Evolutionary conservation across 805 yeast genomes (phyloP), one percentile per base, ranked within the genome.

Genomic region (Yarrowia keelungensis): DNA sequence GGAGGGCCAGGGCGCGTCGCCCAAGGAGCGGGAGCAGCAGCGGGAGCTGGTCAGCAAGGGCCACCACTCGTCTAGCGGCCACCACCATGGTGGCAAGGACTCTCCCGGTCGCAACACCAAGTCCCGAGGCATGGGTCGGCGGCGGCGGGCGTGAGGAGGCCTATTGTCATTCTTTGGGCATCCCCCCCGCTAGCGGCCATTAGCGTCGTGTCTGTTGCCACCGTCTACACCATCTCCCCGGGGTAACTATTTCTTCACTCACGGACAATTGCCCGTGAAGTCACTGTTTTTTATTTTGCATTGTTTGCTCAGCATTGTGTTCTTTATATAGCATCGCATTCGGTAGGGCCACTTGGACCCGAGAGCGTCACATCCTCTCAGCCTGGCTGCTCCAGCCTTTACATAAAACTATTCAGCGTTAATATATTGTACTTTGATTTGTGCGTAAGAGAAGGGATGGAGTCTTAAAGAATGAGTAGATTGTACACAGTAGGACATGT

Each of bases 81-180:
- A 49, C 26, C 47, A 45, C 14, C 35, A 26, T 5, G 32, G 32
- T 5, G 39, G 35, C 51, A 59, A 32, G 42, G 51, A 59, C 35
- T 59, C 65, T 14, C 41, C 50, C 14, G 50, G 39, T 8, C 50
- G 64, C 11, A n/a, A 58, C 65, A 43, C 45, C 32, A 43, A 35
- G 51, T 36, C 51, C 22, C 65, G 65, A 9, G 51, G 51, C 32
- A 32, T 56, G 38, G 47, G 38, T 3, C 62, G 65, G 12, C 65
- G 65, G 19, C 65, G 65, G 22, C 65, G 65, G n/a, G 7, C 42
- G 45, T 59, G 15, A 10, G 16, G 46, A 8, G 16, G 32, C 12
- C 43, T 46, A 22, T 9, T 53, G 59, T 53, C 5, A 11, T 22
- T 38, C 59, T 53, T 39, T 15, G 59, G 41, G 16, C 35, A 11